Evolutionary conservation across 257 asterid genomes (phyloP).

Genomic region (Solanum piurae): DNA sequence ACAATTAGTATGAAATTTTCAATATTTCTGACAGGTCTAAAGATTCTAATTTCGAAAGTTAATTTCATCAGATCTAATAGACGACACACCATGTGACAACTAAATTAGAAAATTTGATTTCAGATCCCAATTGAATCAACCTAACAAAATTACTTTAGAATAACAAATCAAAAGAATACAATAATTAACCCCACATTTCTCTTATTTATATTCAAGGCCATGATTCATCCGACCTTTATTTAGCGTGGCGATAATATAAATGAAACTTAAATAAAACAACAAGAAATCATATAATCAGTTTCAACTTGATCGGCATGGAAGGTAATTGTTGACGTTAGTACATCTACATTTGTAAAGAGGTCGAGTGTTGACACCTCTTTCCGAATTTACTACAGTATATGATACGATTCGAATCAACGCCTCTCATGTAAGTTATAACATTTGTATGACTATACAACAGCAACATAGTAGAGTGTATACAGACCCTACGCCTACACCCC

Average conservation of each 20-base stretch:
- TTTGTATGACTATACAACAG: not conserved
- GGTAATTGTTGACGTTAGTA: not conserved
- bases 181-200: not conserved
- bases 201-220: not conserved
- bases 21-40: not conserved
- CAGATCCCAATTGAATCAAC: not conserved
- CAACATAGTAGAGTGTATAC: not conserved
- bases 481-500: not conserved
- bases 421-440: not conserved
- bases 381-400: not conserved
- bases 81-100: not conserved
- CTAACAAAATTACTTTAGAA: not conserved
- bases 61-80: not conserved
- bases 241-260: not conserved
- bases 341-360: not conserved
- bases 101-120: not conserved
- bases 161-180: not conserved
- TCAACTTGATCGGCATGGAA: not conserved
- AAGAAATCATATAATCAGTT: not conserved
- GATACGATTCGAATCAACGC: not conserved
- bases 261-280: not conserved
- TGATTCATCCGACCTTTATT: not conserved
- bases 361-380: not conserved
- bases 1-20: not conserved
- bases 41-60: not conserved